These are phyloP conservation scores for Boletus huronensis DNA, from an alignment of 768 basidiomycete species.

Conservation along the genomic window DNA sequence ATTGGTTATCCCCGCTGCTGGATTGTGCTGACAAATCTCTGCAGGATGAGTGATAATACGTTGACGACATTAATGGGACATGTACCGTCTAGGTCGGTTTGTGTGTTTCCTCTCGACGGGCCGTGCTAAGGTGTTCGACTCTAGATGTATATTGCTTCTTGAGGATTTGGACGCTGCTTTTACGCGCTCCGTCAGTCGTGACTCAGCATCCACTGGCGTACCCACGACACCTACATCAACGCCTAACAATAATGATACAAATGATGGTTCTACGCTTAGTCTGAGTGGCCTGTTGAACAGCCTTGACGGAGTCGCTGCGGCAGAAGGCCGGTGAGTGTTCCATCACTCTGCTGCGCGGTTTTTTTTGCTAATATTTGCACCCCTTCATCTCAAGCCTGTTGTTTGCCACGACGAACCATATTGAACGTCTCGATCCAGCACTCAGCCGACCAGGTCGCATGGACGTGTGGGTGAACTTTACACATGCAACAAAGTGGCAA, in stretches of 20 bases:
- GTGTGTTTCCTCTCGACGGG: slow-evolving; percentile 4
- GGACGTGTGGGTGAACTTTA: slow-evolving; percentile 92
- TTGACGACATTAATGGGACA: slow-evolving; percentile 83
- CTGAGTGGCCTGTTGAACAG: slow-evolving; percentile 84
- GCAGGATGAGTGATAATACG: slow-evolving; percentile 88
- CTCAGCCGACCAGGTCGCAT: slow-evolving; percentile 85
- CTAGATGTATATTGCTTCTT: slow-evolving; percentile 85
- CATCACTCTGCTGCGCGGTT: slow-evolving; percentile 3
- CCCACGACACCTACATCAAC: slow-evolving; percentile 50
- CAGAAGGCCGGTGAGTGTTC: slow-evolving; percentile 72
- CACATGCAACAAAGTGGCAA: slow-evolving; percentile 88
- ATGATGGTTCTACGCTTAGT: slow-evolving; percentile 79
- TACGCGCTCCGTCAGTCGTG: slow-evolving; percentile 83
- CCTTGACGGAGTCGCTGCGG: slow-evolving; percentile 81
- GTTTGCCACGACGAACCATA: slow-evolving; percentile 92
- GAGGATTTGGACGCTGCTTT: slow-evolving; percentile 94
- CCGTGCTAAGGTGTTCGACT: slow-evolving; percentile 6
- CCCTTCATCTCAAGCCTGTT: slow-evolving; percentile 51
- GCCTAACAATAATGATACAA: slow-evolving; percentile 44
- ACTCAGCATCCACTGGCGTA: slow-evolving; percentile 70
- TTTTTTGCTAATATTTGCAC: slow-evolving; percentile 21
- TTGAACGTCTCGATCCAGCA: slow-evolving; percentile 87
- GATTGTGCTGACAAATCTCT: slow-evolving; percentile 10
- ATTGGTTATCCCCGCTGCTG: slow-evolving; percentile 1
- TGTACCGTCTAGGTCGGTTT: slow-evolving; percentile 72